These are phyloP conservation scores for Fusarium coffeatum DNA, from an alignment of 2,329 filamentous ascomycete species.

Conservation along the genomic window DNA sequence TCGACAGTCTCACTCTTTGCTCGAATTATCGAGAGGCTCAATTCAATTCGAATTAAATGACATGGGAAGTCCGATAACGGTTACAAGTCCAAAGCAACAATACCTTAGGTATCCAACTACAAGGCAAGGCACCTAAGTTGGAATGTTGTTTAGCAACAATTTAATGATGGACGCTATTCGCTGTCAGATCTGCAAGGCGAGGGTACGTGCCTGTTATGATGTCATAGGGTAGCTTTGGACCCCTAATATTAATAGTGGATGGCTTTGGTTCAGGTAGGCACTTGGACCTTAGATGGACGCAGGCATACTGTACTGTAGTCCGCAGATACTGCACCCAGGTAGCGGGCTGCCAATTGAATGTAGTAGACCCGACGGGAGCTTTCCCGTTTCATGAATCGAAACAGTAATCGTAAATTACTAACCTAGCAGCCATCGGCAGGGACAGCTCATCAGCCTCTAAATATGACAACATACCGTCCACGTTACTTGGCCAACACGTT, in stretches of 20 bases:
- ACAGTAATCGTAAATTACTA: background rate
- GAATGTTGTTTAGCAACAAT: background rate
- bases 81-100: background rate
- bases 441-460: background rate
- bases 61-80: background rate
- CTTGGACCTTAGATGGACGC: conserved; percentile 2
- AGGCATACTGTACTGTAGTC: background rate
- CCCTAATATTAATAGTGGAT: background rate
- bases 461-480: background rate
- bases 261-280: background rate
- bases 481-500: conserved; percentile 24
- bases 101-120: background rate
- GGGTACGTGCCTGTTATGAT: background rate
- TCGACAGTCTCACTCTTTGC: background rate
- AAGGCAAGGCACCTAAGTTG: background rate
- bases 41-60: background rate
- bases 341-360: background rate
- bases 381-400: background rate
- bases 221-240: conserved; percentile 8
- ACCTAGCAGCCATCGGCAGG: background rate
- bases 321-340: background rate
- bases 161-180: background rate
- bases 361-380: too few species aligned
- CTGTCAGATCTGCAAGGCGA: background rate
- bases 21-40: background rate